Evolutionary conservation across 192 early-diverging fungal species (phyloP), one percentile per base, ranked within the genome.

Genomic region (Gryganskiella cystojenkinii): DNA sequence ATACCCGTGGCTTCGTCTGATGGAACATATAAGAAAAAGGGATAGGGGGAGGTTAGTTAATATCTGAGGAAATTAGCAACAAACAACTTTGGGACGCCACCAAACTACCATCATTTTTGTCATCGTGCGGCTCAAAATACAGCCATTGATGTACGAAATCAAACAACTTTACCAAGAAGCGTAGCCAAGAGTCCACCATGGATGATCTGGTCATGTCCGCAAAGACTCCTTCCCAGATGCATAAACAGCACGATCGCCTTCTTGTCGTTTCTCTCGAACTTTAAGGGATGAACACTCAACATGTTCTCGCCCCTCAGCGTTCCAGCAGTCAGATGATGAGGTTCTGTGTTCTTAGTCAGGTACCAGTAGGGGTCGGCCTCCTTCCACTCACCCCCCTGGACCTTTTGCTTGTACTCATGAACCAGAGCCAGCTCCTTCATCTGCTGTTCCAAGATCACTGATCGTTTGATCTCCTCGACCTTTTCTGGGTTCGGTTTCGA

Each of bases 131-230:
- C 46, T 31, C 60, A 46, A 7, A 47, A 17, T 25, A 24, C 55
- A 51, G 40, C 30, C 30, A 43, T 17, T 10, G 31, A 53, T 15
- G 34, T 9, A 50, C 40, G 51, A 28, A 44, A 19, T 27, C 2
- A 27, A 2, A 11, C 11, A 4, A 49, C 1, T 14, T 17, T 67
- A 76, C 72, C 72, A 4, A 76, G 35, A 37, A 93, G 61, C 4
- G 92, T 93, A 0, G 92, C 91, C 56, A 89, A 81, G 15, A 93
- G 81, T 30, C 90, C 93, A 34, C 94, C 94, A 71, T 96, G 94
- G 34, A 93, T 86, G 68, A 96, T 94, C 55, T 85, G 82, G 33
- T 90, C 84, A 79, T 96, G 94, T 8, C 94, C 93, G 42, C 90
- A 94, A 42, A 94, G 79, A 4, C 86, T 76, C 14, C 86, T 84